phyloP scores from a whole-genome alignment of 2,329 filamentous ascomycete species.

The Paecilomyces niveus region DNA sequence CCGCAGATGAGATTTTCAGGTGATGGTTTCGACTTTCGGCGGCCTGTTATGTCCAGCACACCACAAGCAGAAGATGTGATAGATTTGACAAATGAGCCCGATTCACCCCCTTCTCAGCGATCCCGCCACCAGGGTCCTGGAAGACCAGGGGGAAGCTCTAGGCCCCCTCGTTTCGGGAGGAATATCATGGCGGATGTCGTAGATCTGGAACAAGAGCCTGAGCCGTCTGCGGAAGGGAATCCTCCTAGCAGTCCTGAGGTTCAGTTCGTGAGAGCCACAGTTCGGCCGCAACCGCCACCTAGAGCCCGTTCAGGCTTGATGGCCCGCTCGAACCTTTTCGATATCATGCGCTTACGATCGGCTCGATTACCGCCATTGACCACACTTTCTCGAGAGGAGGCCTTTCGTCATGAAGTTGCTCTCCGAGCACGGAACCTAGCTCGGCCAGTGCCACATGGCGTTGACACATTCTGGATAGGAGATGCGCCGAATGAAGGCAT shows the following conservation, averaged over 20 bases:
- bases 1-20: conserved; percentile 37
- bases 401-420: conserved; percentile 16
- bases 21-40: conserved; percentile 50
- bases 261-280: conserved; percentile 37
- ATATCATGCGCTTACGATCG: conserved; percentile 8
- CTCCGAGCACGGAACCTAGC: conserved; percentile 9
- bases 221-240: conserved; percentile 10
- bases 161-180: conserved; percentile 28
- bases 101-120: conserved; percentile 21
- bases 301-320: not conserved
- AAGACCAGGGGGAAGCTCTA: conserved; percentile 8
- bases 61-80: conserved; percentile 31
- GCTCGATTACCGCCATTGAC: conserved; percentile 1
- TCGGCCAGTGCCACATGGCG: conserved; percentile 6
- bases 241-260: conserved; percentile 41
- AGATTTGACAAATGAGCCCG: conserved; percentile 41
- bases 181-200: conserved; percentile 32
- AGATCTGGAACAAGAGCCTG: conserved; percentile 32
- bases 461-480: conserved; percentile 18
- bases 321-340: conserved; percentile 4
- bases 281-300: conserved; percentile 12
- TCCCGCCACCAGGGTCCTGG: conserved; percentile 5
- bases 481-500: conserved; percentile 12
- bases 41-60: conserved; percentile 41
- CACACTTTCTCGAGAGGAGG: conserved; percentile 4